phyloP scores from a whole-genome alignment of 2,329 filamentous ascomycete genomes.

The Fonsecaea pedrosoi region DNA sequence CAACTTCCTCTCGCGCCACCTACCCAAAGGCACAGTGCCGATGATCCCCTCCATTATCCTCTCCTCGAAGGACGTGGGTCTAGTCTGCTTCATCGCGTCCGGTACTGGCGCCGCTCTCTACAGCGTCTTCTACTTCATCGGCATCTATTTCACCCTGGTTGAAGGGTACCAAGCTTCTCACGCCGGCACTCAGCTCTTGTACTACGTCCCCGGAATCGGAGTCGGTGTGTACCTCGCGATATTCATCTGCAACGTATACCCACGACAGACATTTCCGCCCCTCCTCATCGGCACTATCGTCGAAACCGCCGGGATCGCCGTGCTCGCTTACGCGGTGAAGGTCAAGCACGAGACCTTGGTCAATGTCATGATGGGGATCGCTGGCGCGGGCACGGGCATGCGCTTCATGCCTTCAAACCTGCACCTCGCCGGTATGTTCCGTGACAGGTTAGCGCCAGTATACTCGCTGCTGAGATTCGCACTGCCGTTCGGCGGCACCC shows the following conservation, averaged over 20 bases:
- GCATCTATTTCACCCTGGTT: conserved; percentile 71
- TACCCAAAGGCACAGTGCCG: conserved; percentile 60
- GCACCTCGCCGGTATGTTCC: conserved; percentile 69
- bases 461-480: conserved; percentile 67
- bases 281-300: conserved; percentile 64
- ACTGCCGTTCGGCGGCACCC: conserved; percentile 67
- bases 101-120: conserved; percentile 62
- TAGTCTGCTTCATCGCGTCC: conserved; percentile 70
- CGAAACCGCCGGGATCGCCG: conserved; percentile 64
- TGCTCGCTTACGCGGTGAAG: conserved; percentile 65
- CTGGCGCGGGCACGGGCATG: conserved; percentile 67
- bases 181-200: conserved; percentile 65
- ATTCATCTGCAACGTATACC: conserved; percentile 66
- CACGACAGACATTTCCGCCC: conserved; percentile 66
- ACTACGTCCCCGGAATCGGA: conserved; percentile 69
- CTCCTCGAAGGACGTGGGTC: conserved; percentile 61
- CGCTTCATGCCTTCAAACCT: conserved; percentile 70
- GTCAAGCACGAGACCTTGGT: conserved; percentile 58
- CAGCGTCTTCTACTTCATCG: conserved; percentile 71
- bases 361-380: conserved; percentile 70
- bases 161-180: conserved; percentile 58
- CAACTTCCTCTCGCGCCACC: conserved; percentile 53
- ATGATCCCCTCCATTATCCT: conserved; percentile 71
- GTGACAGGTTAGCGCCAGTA: conserved; percentile 62
- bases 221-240: conserved; percentile 65